Base-by-base conservation (phyloP, 169 alveolate species). In the Plasmodium falciparum region DNA sequence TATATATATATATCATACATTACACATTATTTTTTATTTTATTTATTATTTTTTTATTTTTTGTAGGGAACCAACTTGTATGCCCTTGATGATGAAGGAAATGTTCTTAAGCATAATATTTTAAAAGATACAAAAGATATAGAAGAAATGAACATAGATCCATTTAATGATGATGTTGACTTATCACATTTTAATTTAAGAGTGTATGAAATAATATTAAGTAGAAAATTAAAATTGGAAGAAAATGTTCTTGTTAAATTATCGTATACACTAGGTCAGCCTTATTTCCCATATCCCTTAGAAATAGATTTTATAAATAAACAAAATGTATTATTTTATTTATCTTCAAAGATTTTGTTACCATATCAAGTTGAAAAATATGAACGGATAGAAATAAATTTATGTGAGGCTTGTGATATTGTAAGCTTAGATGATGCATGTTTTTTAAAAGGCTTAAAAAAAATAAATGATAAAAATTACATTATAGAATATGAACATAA, bases 341-440 rank as follows among this genome's bases (percentile, higher is more conserved):
- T 65, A 11, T 67, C 83, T 22, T 67, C 83, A 11, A 22, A 67
- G 52, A 80, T 80, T 67, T 71, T 80, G 22, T 50, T 80, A 26
- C 90, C 90, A 39, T 80, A 80, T 61, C 26, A 67, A 9, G 80
- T 80, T 8, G 90, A 80, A 80, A 47, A 67, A 24, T 29, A 11
- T 13, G 90, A 65, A 80, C 73, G 66, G n/a, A 43, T 67, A 67
- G 69, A 52, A 11, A 67, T 80, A 80, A 50, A 33, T 33, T 9
- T 80, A 33, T 80, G 90, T 59, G 45, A 62, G 54, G 7, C 17
- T 29, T 80, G 90, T 47, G 3, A 69, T 39, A 52, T 80, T 24
- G 80, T 54, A 6, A 22, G 59, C 9, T 52, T 80, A 7, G 80
- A 65, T 15, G 80, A 67, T 67, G 9, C 15, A 43, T 24, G 58